phyloP scores from a whole-genome alignment of 2,329 filamentous ascomycete species.

The Chrysosporium queenslandicum region DNA sequence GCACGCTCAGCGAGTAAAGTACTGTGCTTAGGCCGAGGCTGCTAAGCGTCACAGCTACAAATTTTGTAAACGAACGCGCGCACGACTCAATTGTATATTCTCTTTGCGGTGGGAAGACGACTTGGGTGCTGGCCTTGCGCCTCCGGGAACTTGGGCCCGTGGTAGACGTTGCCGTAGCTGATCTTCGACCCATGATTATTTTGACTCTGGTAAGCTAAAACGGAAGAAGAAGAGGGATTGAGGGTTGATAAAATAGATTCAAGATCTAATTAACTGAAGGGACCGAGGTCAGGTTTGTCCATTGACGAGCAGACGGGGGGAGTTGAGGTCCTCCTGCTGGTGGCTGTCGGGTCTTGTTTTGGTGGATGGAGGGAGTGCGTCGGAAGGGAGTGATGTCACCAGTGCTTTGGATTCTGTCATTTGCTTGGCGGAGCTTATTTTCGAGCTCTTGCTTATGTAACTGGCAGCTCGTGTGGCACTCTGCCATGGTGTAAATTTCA shows the following conservation, averaged over 20 bases:
- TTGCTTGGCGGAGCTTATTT: slow-evolving; percentile 3
- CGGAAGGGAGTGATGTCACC: slow-evolving; percentile 10
- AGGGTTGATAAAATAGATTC: no score
- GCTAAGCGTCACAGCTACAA: slow-evolving; percentile 40
- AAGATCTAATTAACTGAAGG: neutral
- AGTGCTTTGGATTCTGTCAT: neutral
- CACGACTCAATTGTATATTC: slow-evolving; percentile 20
- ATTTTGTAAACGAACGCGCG: slow-evolving; percentile 31
- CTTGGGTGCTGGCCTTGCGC: slow-evolving; percentile 8
- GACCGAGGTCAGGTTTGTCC: neutral
- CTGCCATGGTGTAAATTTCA: neutral
- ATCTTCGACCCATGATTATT: slow-evolving; percentile 12
- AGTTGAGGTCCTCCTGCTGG: neutral
- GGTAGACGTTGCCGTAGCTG: slow-evolving; percentile 14
- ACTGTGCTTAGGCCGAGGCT: slow-evolving; percentile 54
- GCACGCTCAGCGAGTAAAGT: slow-evolving; percentile 53
- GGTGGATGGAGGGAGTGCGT: neutral
- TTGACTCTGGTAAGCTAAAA: neutral
- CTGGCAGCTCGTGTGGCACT: no score
- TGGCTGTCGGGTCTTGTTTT: slow-evolving; percentile 14
- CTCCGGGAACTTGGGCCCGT: slow-evolving; percentile 16
- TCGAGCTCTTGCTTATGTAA: neutral
- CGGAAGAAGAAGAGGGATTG: neutral
- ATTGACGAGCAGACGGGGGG: neutral
- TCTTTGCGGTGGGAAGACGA: neutral